Evolutionary conservation across 768 basidiomycete genomes (phyloP), one percentile per base, ranked within the genome.

Genomic region (Mycena alexandri): DNA sequence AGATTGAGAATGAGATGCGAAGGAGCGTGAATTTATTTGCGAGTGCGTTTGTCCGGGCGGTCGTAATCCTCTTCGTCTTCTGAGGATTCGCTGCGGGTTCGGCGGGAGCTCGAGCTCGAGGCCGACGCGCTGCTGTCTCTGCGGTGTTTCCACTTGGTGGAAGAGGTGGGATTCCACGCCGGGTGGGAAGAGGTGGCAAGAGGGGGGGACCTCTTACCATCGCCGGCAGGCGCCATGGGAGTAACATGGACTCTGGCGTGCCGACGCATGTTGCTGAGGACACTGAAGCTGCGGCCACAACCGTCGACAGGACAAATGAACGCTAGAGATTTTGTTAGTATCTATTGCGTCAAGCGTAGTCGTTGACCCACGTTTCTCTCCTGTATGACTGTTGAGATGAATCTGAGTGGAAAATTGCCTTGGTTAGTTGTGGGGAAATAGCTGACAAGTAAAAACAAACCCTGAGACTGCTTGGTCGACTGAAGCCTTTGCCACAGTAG

Each of bases 241-340:
- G 57, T 63, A 29, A 78, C 81, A 74, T 94, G 93, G 14, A 91
- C 89, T 61, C 93, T 89, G 65, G 92, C 89, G 77, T 94, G 93
- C 63, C 93, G 85, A 68, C 93, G 90, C 93, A 94, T 94, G 81
- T 94, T 94, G 78, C 92, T 93, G 75, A 93, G 87, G 55, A 94
- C 93, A 74, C 92, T 93, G 79, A 94, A 94, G 75, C 90, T 89
- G 48, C 93, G 90, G 9, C 90, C 90, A 79, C 93, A 94, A 65
- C 86, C 87, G 69, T 90, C 87, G 58, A 88, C 86, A 19, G 93
- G 89, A 76, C 93, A 94, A 48, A 85, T 80, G 78, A 91, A 93
- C 11, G 93, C 93, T 94, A 75, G 64, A 67, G 51, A 64, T 14
- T 38, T 24, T 7, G 67, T 64, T 41, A 56, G 57, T 54, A 53